Evolutionary conservation across 495 filamentous ascomycete species (phyloP).

Genomic region (Barbatosphaeria neglecta): DNA sequence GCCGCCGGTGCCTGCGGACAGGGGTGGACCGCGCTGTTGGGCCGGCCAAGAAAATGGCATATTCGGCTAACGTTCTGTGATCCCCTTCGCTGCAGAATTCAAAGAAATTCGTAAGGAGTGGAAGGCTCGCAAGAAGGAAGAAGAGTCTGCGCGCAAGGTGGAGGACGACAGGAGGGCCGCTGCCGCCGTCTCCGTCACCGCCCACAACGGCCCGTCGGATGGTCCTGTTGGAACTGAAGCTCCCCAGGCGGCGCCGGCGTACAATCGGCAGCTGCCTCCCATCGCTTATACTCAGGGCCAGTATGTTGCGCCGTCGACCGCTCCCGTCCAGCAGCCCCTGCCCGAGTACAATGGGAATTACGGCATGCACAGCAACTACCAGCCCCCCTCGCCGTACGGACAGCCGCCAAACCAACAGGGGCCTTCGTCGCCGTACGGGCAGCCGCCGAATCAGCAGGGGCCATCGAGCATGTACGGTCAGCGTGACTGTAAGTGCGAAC

Average conservation of each 20-base stretch:
- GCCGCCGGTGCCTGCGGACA: too few relatives aligned
- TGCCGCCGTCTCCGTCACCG: slow-evolving; percentile 39
- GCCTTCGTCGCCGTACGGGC: slow-evolving; percentile 50
- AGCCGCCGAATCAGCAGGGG: slow-evolving; percentile 46
- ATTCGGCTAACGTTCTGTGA: slow-evolving; percentile 19
- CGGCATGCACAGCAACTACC: slow-evolving; percentile 45
- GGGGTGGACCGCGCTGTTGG: neutral
- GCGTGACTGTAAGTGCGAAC: slow-evolving; percentile 52
- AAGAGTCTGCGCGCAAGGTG: slow-evolving; percentile 79
- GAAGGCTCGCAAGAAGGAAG: slow-evolving; percentile 99
- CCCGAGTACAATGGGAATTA: slow-evolving; percentile 51
- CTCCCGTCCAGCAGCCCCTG: slow-evolving; percentile 44
- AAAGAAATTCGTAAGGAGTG: slow-evolving; percentile 99
- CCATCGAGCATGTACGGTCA: slow-evolving; percentile 54
- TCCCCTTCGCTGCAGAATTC: slow-evolving; percentile 78
- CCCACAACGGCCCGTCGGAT: slow-evolving; percentile 32
- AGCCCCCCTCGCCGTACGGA: slow-evolving; percentile 64
- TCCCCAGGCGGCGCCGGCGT: slow-evolving; percentile 47
- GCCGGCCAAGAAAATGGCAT: neutral
- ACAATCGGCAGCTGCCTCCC: slow-evolving; percentile 70
- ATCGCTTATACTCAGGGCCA: slow-evolving; percentile 69
- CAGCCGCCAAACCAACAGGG: slow-evolving; percentile 45
- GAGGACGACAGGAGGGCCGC: slow-evolving; percentile 75
- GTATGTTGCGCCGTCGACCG: slow-evolving; percentile 55
- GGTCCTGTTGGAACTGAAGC: slow-evolving; percentile 43